Percentiles rank a stretch among this genome's conserved stretches.
These are phyloP conservation scores for Alternaria sp. DNA, from an alignment of 2,329 filamentous ascomycete genomes.

Conservation along the genomic window DNA sequence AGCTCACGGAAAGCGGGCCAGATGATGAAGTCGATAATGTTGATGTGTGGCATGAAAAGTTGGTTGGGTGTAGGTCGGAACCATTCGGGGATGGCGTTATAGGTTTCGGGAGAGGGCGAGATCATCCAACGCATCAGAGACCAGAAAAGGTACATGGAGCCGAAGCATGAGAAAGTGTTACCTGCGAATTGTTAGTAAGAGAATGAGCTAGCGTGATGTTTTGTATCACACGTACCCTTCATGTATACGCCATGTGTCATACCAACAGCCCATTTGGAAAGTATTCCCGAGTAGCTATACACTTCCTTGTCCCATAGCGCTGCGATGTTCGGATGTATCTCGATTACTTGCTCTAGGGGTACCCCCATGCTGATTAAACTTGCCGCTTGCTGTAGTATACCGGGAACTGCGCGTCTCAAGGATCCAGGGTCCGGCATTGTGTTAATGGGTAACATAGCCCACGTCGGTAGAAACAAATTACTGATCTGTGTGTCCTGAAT, in stretches of 20 bases:
- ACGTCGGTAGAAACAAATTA: conserved; percentile 34
- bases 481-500: conserved; percentile 20
- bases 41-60: conserved; percentile 39
- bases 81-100: conserved; percentile 35
- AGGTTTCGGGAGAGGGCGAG: conserved; percentile 33
- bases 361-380: conserved; percentile 22
- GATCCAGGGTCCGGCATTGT: conserved; percentile 32
- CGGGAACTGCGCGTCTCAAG: conserved; percentile 17
- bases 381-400: conserved; percentile 24
- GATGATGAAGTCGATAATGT: conserved; percentile 30
- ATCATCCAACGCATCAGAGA: conserved; percentile 40
- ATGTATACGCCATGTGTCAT: conserved; percentile 33
- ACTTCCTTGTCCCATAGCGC: conserved; percentile 32
- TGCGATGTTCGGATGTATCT: conserved; percentile 33
- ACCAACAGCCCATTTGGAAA: conserved; percentile 33
- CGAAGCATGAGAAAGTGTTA: conserved; percentile 36
- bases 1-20: conserved; percentile 40
- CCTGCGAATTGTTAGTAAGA: conserved; percentile 16
- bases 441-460: conserved; percentile 38
- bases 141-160: conserved; percentile 36
- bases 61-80: conserved; percentile 38
- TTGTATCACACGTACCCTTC: conserved; percentile 21
- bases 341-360: conserved; percentile 23
- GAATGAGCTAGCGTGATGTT: not conserved
- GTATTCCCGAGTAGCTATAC: conserved; percentile 26